Conservation (phyloP, 1,284 basidiomycete genomes). For the Puccinia triticina region DNA sequence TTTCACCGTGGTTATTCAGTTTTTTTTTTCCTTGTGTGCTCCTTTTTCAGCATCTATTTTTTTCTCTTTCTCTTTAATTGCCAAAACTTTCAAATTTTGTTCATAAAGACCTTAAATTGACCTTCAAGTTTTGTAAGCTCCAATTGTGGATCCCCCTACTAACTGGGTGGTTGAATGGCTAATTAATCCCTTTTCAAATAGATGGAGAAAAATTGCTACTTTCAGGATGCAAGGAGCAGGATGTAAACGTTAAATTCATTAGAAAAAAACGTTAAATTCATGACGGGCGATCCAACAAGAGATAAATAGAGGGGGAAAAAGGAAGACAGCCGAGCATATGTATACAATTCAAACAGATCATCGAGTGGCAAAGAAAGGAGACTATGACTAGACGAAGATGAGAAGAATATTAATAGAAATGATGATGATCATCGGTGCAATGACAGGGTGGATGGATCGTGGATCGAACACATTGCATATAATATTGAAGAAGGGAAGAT, state of each 20-base stretch:
- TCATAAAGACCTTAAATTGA: too few species aligned
- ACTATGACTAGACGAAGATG: not conserved
- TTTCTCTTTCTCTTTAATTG: too few species aligned
- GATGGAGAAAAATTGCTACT: too few species aligned
- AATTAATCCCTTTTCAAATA: too few species aligned
- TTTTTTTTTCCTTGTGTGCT: too few species aligned
- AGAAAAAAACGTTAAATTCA: not conserved
- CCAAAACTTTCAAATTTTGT: too few species aligned
- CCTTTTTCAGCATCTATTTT: too few species aligned
- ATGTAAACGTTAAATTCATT: not conserved
- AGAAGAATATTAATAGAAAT: not conserved
- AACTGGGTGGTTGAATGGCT: too few species aligned
- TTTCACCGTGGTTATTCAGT: too few species aligned
- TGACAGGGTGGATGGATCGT: not conserved
- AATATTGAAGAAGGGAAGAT: not conserved
- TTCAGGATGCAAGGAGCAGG: not conserved
- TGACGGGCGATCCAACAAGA: not conserved
- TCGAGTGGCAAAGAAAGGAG: not conserved
- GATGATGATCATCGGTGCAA: not conserved
- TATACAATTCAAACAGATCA: not conserved
- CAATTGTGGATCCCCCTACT: too few species aligned
- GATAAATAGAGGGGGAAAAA: not conserved
- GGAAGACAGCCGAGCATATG: not conserved
- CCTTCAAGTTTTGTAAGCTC: too few species aligned
- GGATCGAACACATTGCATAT: not conserved